A percentile compares a stretch with the other conserved stretches of the same genome.
Conservation (phyloP, 2,329 filamentous ascomycete genomes). For the Phoma sp. region DNA sequence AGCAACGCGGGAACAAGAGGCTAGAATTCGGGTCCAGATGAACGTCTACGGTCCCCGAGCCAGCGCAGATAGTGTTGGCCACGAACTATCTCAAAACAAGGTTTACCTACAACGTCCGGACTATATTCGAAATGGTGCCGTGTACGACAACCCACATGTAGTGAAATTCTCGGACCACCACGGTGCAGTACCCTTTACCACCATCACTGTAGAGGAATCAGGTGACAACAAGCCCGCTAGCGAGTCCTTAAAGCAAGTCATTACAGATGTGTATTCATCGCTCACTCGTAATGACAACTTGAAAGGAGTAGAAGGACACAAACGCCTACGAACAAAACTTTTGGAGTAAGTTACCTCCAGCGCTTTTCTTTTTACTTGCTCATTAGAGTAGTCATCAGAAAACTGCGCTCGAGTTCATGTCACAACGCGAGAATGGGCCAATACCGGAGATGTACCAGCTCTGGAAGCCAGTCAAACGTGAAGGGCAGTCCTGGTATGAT, state of each 20-base stretch:
- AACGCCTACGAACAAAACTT: constrained; percentile 28
- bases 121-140: constrained; percentile 16
- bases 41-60: constrained; percentile 31
- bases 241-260: too few relatives aligned
- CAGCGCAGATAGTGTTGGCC: constrained; percentile 20
- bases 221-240: background rate
- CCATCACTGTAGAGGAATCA: background rate
- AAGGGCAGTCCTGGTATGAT: constrained; percentile 32
- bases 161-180: constrained; percentile 26
- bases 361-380: background rate
- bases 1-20: constrained; percentile 33
- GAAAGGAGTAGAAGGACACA: constrained; percentile 30
- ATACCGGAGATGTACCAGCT: constrained; percentile 37
- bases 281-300: constrained; percentile 28
- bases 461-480: constrained; percentile 31
- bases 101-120: constrained; percentile 37
- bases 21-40: constrained; percentile 35
- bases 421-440: constrained; percentile 40
- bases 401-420: constrained; percentile 40
- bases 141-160: constrained; percentile 39
- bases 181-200: too few relatives aligned
- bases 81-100: constrained; percentile 28
- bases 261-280: constrained; percentile 31
- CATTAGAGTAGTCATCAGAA: constrained; percentile 29
- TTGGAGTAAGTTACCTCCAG: constrained; percentile 20